Base-by-base conservation (phyloP, 1,284 basidiomycete species). In the Pyrrhoderma lamaoense region DNA sequence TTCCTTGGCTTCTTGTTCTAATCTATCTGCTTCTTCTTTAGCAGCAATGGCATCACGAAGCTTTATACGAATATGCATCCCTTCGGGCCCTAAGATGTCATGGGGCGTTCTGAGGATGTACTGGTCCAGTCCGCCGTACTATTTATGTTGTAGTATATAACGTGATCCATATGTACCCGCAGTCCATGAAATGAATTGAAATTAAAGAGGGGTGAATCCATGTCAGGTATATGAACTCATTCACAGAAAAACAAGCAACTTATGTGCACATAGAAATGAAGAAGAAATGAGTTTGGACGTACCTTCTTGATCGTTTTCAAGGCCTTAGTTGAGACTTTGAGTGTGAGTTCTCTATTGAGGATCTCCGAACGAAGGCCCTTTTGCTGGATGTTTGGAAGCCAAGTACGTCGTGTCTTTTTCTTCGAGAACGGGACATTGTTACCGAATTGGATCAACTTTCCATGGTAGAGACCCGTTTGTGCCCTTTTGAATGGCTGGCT, bases 371-470 rank as follows among this genome's bases (percentile, higher is more conserved):
- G 76, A 43, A 92, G 60, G 2, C 79, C 76, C 64, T 90, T 89
- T 53, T 70, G 70, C 58, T 91, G 88, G 16, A 90, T 74, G 67
- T 96, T 96, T 21, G 93, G 89, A 22, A 89, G 71, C 93, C 93
- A 96, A 42, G 81, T 79, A 42, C 93, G 73, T 46, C 89, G 83
- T n/a, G 93, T 94, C 71, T 94, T 94, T 65, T 86, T 79, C 64
- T 89, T 83, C 19, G 92, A 95, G 67, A 90, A 87, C 0, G 93
- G 91, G 47, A 94, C 89, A 63, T 86, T 93, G 75, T 95, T 93
- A 36, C 93, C 93, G 58, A 81, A 84, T 59, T 80, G 84, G 57
- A 84, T 87, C 47, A 71, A 79, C 63, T 84, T 85, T 14, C 88
- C 88, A 53, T 90, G 87, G 64, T 87, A 91, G 1, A 92, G 79